Conservation (phyloP, 768 basidiomycete genomes). For the Lepiota brunneoincarnata region DNA sequence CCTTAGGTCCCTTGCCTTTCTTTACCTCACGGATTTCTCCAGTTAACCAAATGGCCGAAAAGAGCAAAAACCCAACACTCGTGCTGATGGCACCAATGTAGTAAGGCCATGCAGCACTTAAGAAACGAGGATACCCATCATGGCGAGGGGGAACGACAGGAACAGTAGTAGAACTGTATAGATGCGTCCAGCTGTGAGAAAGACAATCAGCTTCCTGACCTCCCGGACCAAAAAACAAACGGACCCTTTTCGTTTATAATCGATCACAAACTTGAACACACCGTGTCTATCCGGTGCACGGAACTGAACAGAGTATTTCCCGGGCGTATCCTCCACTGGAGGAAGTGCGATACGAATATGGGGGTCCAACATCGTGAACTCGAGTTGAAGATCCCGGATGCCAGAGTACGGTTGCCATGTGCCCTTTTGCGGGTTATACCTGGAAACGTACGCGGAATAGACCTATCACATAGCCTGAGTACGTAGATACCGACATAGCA, state of each 20-base stretch:
- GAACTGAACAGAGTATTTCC: conserved; percentile 81
- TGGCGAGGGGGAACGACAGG: conserved; percentile 92
- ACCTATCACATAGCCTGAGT: conserved; percentile 42
- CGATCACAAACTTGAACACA: conserved; percentile 95
- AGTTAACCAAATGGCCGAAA: conserved; percentile 84
- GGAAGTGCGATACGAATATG: conserved; percentile 82
- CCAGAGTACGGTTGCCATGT: conserved; percentile 74
- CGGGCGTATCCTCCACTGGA: conserved; percentile 52
- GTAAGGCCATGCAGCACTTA: conserved; percentile 95
- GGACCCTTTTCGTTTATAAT: conserved; percentile 88
- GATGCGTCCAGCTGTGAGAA: conserved; percentile 60
- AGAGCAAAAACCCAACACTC: conserved; percentile 79
- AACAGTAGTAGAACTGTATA: conserved; percentile 72
- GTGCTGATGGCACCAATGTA: conserved; percentile 91
- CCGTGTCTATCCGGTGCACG: conserved; percentile 93
- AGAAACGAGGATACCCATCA: conserved; percentile 93
- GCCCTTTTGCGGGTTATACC: conserved; percentile 51
- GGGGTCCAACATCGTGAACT: conserved; percentile 99
- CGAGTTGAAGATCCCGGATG: conserved; percentile 81
- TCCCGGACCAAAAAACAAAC: conserved; percentile 21
- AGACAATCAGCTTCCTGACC: conserved; percentile 3
- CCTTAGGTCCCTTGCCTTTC: conserved; percentile 44
- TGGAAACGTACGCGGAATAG: conserved; percentile 71
- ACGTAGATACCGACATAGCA: background rate
- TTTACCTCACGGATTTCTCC: conserved; percentile 70